Base-by-base conservation (phyloP, 352 stramenopile genomes). In the Pythium phragmitis region DNA sequence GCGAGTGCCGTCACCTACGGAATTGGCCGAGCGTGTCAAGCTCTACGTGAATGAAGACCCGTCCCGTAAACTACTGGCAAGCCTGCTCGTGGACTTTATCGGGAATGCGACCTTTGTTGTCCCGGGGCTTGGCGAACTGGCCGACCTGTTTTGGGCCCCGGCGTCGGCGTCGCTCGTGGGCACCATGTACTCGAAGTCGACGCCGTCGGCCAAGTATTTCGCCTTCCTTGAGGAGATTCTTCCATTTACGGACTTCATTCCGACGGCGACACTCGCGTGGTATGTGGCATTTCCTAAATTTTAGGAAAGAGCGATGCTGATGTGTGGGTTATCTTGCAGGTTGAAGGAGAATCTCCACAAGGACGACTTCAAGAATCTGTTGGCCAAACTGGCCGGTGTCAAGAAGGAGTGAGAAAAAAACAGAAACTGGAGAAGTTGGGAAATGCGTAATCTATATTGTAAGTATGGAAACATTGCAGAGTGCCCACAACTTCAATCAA, bases 241-340 rank as follows among this genome's bases (percentile, higher is more conserved):
- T 50, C 96, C 96, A 2, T 98, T 99, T 76, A 98, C 96, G 13
- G 96, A 99, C 71, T 82, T 97, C 39, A 89, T 99, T 45, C 96
- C 96, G 12, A 96, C 88, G n/a, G 96, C 94, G 11, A 98, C 90
- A 2, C 60, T 98, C 37, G 92, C 91, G 12, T 99, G 94, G 92
- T 91, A 60, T 19, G 61, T 47, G 37, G 16, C 19, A 26, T 57
- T 46, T 21, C 47, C 34, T n/a, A 43, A 43, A 56, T 8, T 23
- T 57, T 11, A 49, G 36, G 21, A 42, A 13, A n/a, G 28, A 30
- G 7, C 7, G 37, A 60, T 43, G 7, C 9, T 42, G 37, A 42
- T 2, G 3, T 2, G 37, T 42, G 37, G 14, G 11, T 12, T 42
- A 17, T 12, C 14, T 42, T 42, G 7, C 37, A 87, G 79, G 79